A percentile compares a stretch with the other conserved stretches of the same genome.
Evolutionary conservation across 2,329 filamentous ascomycete genomes (phyloP).

Genomic region (Chaetomium globosum): DNA sequence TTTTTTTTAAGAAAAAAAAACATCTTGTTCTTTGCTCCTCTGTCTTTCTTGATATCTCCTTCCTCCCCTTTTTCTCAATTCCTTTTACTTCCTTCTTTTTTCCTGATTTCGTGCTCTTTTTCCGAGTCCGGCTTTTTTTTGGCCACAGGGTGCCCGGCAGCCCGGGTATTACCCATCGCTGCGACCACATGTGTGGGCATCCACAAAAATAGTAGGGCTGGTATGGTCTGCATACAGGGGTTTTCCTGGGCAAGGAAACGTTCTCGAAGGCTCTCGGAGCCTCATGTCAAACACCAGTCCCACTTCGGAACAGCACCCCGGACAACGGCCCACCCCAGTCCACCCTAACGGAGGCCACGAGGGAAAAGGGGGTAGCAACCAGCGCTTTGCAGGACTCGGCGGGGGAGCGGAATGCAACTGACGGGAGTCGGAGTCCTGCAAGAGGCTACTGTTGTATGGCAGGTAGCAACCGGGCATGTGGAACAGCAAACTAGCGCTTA

Average conservation of each 20-base stretch:
- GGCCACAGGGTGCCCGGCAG: too few relatives aligned
- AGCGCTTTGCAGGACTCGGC: constrained; percentile 7
- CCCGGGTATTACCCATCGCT: constrained; percentile 19
- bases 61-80: too few relatives aligned
- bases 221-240: constrained; percentile 1
- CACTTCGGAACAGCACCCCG: background rate
- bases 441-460: constrained; percentile 10
- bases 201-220: constrained; percentile 9
- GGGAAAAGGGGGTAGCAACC: background rate
- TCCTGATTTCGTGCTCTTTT: too few relatives aligned
- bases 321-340: background rate
- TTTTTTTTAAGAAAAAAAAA: too few relatives aligned
- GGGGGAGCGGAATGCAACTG: constrained; percentile 36
- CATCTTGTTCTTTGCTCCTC: too few relatives aligned
- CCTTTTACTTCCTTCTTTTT: too few relatives aligned
- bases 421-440: constrained; percentile 10
- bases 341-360: background rate
- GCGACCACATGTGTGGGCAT: constrained; percentile 14
- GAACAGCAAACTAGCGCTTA: background rate
- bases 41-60: too few relatives aligned
- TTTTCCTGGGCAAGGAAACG: background rate
- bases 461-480: constrained; percentile 20
- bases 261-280: constrained; percentile 22
- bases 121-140: background rate
- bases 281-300: background rate